Base-by-base conservation (phyloP, 805 yeast genomes). In the Candida gorgasii region DNA sequence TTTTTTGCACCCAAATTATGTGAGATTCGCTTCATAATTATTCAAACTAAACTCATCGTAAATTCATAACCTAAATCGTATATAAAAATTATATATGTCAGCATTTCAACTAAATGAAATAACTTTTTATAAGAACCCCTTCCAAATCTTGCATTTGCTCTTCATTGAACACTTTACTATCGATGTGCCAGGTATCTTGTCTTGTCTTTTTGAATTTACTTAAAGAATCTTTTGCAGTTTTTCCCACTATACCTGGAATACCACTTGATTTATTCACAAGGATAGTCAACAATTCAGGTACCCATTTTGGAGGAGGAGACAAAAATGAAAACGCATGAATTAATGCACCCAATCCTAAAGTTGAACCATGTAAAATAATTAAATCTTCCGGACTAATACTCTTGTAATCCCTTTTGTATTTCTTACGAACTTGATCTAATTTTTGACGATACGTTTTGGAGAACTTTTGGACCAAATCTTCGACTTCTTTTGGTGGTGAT, bases 141-240 rank as follows among this genome's bases (percentile, higher is more conserved):
- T 92, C 99, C 34, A 92, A 67, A 58, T 89, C 96, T 57, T 89
- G 93, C 39, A 89, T 69, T 62, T 92, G 95, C 4, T 84, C 87
- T 37, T 75, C 79, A 7, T 82, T 79, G 60, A 92, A 93, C 11
- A 76, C 79, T 50, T 73, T 73, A 46, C 85, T 76, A 59, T 92
- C 99, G 45, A 89, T 78, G 55, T 87, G 95, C 99, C 99, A 92
- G 0, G 97, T 89, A 55, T 92, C 99, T 45, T 90, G 95, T 50
- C 98, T 78, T 5, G 88, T 80, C 67, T 89, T 89, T 61, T 90
- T 92, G 67, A 93, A 93, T 48, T 80, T 83, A 49, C 95, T 83
- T 39, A 92, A 72, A 1, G 79, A 76, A 23, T 81, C 82, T 61
- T 92, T 92, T 5, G 96, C 95, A 1, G 95, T 78, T 42, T 83